These are phyloP conservation scores for Yamadazyma friedrichii DNA, from an alignment of 1,139 yeast genomes.

Conservation along the genomic window DNA sequence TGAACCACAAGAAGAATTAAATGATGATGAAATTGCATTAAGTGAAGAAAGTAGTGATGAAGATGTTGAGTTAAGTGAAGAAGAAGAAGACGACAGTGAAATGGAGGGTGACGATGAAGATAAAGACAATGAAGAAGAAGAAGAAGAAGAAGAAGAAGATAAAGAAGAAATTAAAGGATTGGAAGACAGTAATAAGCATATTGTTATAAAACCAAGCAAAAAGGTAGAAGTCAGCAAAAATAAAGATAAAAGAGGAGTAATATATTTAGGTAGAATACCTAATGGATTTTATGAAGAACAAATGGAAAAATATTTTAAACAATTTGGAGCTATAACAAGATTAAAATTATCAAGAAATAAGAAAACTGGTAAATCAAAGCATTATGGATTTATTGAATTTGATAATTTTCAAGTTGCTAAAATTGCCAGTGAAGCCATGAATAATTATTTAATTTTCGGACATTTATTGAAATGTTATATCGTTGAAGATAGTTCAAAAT, in stretches of 20 bases:
- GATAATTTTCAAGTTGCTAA: constrained; percentile 72
- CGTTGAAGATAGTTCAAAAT: constrained; percentile 48
- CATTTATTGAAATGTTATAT: constrained; percentile 72
- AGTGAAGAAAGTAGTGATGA: constrained; percentile 13
- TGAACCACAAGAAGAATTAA: constrained; percentile 20
- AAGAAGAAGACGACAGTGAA: constrained; percentile 17
- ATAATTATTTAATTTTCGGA: constrained; percentile 85
- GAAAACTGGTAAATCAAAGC: constrained; percentile 88
- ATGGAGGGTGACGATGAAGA: constrained; percentile 15
- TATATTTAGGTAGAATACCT: constrained; percentile 91
- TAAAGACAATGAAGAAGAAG: constrained; percentile 16
- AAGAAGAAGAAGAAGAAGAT: constrained; percentile 22
- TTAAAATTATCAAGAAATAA: constrained; percentile 84
- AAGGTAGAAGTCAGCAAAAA: constrained; percentile 17
- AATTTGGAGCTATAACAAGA: constrained; percentile 81
- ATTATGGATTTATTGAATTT: constrained; percentile 85
- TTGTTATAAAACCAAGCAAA: constrained; percentile 29
- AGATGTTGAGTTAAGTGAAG: constrained; percentile 21
- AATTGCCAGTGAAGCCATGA: constrained; percentile 92
- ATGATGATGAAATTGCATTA: constrained; percentile 22
- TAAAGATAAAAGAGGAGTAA: constrained; percentile 52
- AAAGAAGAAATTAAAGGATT: constrained; percentile 16
- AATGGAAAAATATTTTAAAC: constrained; percentile 75
- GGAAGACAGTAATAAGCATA: constrained; percentile 21
- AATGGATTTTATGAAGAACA: constrained; percentile 88